These are phyloP conservation scores for Penicillium cataractarum DNA, from an alignment of 495 filamentous ascomycete species.

Conservation along the genomic window DNA sequence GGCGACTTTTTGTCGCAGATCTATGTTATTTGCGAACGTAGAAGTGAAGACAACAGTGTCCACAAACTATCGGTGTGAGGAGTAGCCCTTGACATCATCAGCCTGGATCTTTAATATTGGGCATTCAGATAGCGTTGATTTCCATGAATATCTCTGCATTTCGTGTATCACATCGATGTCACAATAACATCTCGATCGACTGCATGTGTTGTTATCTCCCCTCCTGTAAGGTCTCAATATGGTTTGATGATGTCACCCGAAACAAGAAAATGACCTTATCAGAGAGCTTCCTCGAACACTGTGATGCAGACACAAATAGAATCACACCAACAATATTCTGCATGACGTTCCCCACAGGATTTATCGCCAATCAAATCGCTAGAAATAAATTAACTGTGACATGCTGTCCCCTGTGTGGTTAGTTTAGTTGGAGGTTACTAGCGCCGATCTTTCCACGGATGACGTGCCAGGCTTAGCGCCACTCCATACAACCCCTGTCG, in stretches of 20 bases:
- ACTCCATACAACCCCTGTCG: slow-evolving; percentile 11
- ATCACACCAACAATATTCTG: neutral
- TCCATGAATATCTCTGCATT: neutral
- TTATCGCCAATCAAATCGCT: neutral
- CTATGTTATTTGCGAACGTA: too few species aligned
- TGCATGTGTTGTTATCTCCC: neutral
- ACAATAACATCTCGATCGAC: neutral
- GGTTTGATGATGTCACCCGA: slow-evolving; percentile 3
- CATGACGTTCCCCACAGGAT: neutral
- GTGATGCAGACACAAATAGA: neutral
- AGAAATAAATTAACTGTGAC: neutral
- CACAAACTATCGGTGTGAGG: neutral
- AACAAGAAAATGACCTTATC: neutral
- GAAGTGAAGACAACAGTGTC: neutral
- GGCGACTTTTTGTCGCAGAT: too few species aligned
- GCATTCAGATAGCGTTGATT: neutral
- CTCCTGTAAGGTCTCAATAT: neutral
- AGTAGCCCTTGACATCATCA: slow-evolving; percentile 1
- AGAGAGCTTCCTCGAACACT: neutral
- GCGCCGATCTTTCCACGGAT: slow-evolving; percentile 26
- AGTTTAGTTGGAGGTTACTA: slow-evolving; percentile 28
- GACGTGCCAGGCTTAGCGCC: slow-evolving; percentile 25
- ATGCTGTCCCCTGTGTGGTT: neutral
- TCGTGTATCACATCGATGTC: neutral
- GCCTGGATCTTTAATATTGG: neutral